These are phyloP conservation scores for Apium graveolens DNA, from an alignment of 129 eudicot species.

Conservation along the genomic window DNA sequence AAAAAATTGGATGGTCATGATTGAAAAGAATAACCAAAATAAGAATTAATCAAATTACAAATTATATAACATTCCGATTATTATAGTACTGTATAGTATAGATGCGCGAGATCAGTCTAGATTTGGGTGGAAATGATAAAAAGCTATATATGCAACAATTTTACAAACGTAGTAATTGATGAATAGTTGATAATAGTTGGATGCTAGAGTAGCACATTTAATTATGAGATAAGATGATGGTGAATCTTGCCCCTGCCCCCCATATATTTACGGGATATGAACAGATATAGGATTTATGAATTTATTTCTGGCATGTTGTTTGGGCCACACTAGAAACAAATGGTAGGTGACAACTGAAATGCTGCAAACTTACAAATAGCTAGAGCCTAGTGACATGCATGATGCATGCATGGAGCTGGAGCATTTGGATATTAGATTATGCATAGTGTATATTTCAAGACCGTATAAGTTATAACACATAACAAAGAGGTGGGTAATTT, in stretches of 20 bases:
- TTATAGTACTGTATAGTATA: too few species aligned
- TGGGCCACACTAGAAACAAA: not conserved
- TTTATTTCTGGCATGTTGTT: not conserved
- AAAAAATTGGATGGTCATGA: too few species aligned
- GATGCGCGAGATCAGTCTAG: too few species aligned
- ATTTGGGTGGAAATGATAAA: too few species aligned
- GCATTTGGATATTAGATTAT: too few species aligned
- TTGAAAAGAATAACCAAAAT: too few species aligned
- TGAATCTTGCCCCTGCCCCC: not conserved
- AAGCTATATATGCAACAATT: too few species aligned
- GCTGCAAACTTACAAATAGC: not conserved
- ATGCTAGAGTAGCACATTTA: not conserved
- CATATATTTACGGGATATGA: not conserved
- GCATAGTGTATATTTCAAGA: too few species aligned
- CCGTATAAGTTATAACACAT: too few species aligned
- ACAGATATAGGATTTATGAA: not conserved
- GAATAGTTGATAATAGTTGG: not conserved
- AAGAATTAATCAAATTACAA: too few species aligned
- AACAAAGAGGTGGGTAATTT: too few species aligned
- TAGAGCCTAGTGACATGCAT: not conserved
- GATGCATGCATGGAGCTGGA: conserved; percentile 3
- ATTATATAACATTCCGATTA: too few species aligned
- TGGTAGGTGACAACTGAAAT: not conserved
- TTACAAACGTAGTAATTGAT: not conserved
- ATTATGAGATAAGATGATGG: not conserved